Evolutionary conservation across 2,329 filamentous ascomycete species (phyloP).

Genomic region (Cercospora zeina): DNA sequence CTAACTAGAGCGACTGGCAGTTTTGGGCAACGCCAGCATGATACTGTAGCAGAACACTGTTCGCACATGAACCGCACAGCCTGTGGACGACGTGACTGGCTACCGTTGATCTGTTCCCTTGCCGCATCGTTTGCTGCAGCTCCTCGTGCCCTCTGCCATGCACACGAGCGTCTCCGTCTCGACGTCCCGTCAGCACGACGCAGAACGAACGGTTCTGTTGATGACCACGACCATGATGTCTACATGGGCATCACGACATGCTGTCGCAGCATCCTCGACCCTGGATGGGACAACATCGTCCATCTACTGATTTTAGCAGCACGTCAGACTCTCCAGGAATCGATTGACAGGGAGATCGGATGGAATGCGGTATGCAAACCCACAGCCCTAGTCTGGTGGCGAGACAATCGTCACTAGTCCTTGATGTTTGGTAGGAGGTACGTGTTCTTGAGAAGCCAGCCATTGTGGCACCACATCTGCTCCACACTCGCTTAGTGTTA

Average conservation of each 20-base stretch:
- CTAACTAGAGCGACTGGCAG: not conserved
- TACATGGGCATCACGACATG: not conserved
- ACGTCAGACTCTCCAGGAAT: too few relatives aligned
- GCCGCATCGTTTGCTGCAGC: not conserved
- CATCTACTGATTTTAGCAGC: not conserved
- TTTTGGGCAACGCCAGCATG: not conserved
- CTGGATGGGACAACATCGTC: not conserved
- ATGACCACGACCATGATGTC: not conserved
- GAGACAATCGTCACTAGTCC: too few relatives aligned
- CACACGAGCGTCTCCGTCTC: not conserved
- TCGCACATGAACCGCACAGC: not conserved
- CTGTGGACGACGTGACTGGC: not conserved
- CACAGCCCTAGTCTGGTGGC: not conserved
- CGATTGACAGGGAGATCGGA: too few relatives aligned
- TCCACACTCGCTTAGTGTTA: not conserved
- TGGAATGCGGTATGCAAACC: not conserved
- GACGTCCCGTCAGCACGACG: not conserved
- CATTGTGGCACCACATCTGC: slow-evolving; percentile 1
- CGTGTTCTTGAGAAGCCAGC: not conserved
- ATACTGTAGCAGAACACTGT: not conserved
- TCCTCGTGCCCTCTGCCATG: not conserved
- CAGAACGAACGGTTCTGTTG: not conserved
- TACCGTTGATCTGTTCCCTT: not conserved
- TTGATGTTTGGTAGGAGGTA: too few relatives aligned
- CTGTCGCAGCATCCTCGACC: not conserved